Percentiles rank a stretch among this genome's conserved stretches.
phyloP scores from a whole-genome alignment of 768 basidiomycete species.

The Leccinum disarticulatum region DNA sequence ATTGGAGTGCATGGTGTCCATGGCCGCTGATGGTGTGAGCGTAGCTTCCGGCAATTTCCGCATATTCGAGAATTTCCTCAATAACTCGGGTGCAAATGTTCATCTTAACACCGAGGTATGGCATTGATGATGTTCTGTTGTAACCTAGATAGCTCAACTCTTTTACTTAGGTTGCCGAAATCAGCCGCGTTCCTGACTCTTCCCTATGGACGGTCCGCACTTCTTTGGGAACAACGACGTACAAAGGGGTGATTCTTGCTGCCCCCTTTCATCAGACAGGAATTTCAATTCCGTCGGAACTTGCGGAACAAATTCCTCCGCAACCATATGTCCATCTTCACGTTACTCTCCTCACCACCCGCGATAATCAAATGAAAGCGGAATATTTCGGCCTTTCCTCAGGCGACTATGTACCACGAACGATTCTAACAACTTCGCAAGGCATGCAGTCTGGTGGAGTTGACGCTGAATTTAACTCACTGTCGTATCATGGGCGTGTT shows the following conservation, averaged over 20 bases:
- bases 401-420: conserved; percentile 49
- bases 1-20: conserved; percentile 65
- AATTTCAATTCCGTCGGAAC: conserved; percentile 50
- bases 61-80: conserved; percentile 81
- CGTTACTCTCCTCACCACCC: conserved; percentile 87
- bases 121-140: not conserved
- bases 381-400: conserved; percentile 64
- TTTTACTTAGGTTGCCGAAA: conserved; percentile 47
- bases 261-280: conserved; percentile 76
- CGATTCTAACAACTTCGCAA: conserved; percentile 72
- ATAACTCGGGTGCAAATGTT: conserved; percentile 65
- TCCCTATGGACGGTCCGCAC: conserved; percentile 56
- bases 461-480: conserved; percentile 81
- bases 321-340: conserved; percentile 84
- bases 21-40: conserved; percentile 68
- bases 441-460: conserved; percentile 53
- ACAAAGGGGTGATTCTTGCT: conserved; percentile 80
- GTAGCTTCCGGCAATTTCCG: conserved; percentile 81
- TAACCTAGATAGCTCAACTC: not conserved
- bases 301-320: conserved; percentile 54
- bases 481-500: conserved; percentile 73
- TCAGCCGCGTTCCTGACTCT: conserved; percentile 45
- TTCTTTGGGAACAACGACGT: conserved; percentile 46
- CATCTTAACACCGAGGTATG: conserved; percentile 68
- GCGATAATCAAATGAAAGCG: conserved; percentile 55